A percentile compares a stretch with the other conserved stretches of the same genome.
These are phyloP conservation scores for Aspergillus caelatus DNA, from an alignment of 2,329 filamentous ascomycete genomes.

Conservation along the genomic window DNA sequence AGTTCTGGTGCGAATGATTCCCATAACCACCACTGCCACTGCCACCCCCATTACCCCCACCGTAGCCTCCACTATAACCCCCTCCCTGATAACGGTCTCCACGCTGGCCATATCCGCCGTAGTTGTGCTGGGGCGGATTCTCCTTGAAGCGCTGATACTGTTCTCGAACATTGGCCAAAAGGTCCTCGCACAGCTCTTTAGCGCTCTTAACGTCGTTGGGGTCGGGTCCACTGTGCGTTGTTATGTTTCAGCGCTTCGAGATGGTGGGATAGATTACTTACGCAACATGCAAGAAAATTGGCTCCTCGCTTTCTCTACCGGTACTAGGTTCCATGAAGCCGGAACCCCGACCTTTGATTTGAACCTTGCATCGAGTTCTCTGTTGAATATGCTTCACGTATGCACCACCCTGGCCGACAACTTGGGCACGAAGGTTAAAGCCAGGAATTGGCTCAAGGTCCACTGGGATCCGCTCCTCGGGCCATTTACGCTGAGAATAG, in stretches of 20 bases:
- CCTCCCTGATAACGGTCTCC: constrained; percentile 49
- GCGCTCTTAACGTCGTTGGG: constrained; percentile 81
- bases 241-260: constrained; percentile 34
- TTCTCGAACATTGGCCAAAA: constrained; percentile 81
- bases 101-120: constrained; percentile 61
- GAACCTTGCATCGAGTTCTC: constrained; percentile 91
- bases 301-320: constrained; percentile 88
- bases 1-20: constrained; percentile 40
- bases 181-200: constrained; percentile 84
- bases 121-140: constrained; percentile 68
- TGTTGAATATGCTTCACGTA: constrained; percentile 99
- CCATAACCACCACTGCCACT: constrained; percentile 34
- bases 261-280: constrained; percentile 40
- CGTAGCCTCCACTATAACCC: constrained; percentile 43
- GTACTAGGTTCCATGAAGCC: constrained; percentile 90
- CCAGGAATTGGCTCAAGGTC: constrained; percentile 87
- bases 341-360: constrained; percentile 95
- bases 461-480: constrained; percentile 91
- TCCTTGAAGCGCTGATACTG: constrained; percentile 92
- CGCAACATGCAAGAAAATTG: constrained; percentile 97
- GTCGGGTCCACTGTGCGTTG: constrained; percentile 72
- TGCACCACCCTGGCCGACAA: constrained; percentile 89
- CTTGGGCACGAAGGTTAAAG: constrained; percentile 94
- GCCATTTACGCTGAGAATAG: constrained; percentile 84
- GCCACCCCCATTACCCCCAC: constrained; percentile 33